phyloP scores from a whole-genome alignment of 2,329 filamentous ascomycete species.

The Ophiostoma piceae region DNA sequence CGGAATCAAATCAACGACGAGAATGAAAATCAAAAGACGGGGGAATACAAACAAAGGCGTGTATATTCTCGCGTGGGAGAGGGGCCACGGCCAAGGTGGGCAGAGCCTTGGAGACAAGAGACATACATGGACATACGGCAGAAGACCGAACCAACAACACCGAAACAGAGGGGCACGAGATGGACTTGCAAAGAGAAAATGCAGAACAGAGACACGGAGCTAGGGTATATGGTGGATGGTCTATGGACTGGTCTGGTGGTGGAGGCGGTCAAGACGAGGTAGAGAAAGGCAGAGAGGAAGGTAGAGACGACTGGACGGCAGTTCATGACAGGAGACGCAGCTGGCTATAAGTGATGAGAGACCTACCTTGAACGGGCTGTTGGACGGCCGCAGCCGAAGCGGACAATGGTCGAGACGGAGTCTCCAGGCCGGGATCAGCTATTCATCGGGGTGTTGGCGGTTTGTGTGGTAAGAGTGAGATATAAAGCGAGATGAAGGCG shows the following conservation, averaged over 20 bases:
- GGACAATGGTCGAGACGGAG: conserved; percentile 11
- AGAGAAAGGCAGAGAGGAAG: neutral
- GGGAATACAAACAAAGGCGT: neutral
- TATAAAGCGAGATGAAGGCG: neutral
- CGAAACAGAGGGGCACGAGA: conserved; percentile 1
- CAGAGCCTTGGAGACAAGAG: neutral
- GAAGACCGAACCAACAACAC: neutral
- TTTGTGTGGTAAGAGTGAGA: neutral
- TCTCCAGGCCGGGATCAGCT: conserved; percentile 5
- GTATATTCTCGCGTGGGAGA: neutral
- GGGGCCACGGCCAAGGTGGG: neutral
- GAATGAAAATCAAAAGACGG: neutral
- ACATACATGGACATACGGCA: neutral
- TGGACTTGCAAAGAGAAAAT: neutral
- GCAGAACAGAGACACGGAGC: conserved; percentile 3
- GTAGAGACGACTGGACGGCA: neutral
- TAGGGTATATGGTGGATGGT: conserved; percentile 1
- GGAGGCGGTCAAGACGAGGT: conserved; percentile 18
- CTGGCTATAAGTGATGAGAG: neutral
- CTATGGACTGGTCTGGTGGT: neutral
- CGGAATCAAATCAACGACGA: neutral
- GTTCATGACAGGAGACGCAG: neutral
- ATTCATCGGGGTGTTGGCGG: conserved; percentile 2
- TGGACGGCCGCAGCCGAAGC: conserved; percentile 6
- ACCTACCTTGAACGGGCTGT: neutral